These are phyloP conservation scores for Trypanosoma vivax DNA, from an alignment of 208 protist genomes.

Conservation along the genomic window DNA sequence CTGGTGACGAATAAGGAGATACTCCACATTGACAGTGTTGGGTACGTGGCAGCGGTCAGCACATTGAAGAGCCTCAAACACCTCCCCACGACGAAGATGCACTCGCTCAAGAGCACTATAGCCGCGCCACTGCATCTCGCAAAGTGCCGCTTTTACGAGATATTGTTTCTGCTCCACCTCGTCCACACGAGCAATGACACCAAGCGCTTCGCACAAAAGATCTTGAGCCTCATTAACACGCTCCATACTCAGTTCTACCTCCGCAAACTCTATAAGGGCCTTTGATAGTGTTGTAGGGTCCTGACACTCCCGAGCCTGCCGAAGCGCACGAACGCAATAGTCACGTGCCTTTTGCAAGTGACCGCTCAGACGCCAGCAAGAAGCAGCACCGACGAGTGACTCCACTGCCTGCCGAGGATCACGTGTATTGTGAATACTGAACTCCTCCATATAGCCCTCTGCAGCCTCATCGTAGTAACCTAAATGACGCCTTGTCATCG, in stretches of 20 bases:
- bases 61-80: conserved; percentile 27
- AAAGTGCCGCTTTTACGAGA: conserved; percentile 47
- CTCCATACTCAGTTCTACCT: conserved; percentile 26
- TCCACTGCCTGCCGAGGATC: conserved; percentile 49
- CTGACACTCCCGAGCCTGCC: conserved; percentile 19
- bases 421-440: conserved; percentile 17
- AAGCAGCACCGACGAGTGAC: conserved; percentile 36
- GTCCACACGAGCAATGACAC: conserved; percentile 29
- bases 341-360: conserved; percentile 29
- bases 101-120: conserved; percentile 35
- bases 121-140: conserved; percentile 52
- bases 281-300: conserved; percentile 33
- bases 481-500: conserved; percentile 29
- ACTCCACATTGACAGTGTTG: conserved; percentile 35
- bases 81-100: conserved; percentile 16
- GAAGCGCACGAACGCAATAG: conserved; percentile 10
- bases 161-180: conserved; percentile 40
- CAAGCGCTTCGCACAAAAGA: conserved; percentile 29
- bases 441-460: conserved; percentile 36
- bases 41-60: conserved; percentile 40
- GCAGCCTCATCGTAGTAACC: conserved; percentile 31
- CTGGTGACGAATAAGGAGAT: conserved; percentile 26
- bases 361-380: conserved; percentile 25
- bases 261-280: conserved; percentile 40
- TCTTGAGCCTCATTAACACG: conserved; percentile 14